phyloP scores from a whole-genome alignment of 2,329 filamentous ascomycete genomes.

The Coniochaeta prunicola region DNA sequence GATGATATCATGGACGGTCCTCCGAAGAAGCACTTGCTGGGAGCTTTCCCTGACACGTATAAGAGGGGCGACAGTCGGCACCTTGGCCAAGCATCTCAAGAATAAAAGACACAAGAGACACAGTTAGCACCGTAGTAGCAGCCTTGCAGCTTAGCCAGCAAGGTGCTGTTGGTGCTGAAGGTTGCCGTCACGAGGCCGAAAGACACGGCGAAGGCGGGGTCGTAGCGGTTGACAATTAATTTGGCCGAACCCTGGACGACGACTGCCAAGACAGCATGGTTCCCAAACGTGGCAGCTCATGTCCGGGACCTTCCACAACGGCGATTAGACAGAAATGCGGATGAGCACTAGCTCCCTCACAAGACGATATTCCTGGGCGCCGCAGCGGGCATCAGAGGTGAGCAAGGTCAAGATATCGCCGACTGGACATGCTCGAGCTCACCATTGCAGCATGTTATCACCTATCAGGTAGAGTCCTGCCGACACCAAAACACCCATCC shows the following conservation, averaged over 20 bases:
- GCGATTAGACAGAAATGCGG: not conserved
- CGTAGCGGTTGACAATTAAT: not conserved
- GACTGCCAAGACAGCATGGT: not conserved
- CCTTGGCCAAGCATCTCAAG: not conserved
- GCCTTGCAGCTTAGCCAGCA: too few relatives aligned
- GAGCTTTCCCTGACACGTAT: not conserved
- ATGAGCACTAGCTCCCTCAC: not conserved
- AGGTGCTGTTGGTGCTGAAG: too few relatives aligned
- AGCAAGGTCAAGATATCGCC: not conserved
- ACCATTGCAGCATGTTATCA: not conserved
- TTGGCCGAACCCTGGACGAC: not conserved
- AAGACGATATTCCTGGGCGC: not conserved
- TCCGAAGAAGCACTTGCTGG: not conserved
- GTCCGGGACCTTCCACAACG: not conserved
- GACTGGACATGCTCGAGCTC: too few relatives aligned
- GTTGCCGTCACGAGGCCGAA: not conserved
- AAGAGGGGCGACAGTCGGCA: not conserved
- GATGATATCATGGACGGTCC: not conserved
- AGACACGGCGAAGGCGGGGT: not conserved
- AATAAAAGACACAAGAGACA: not conserved
- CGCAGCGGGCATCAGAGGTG: not conserved
- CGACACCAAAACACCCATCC: too few relatives aligned
- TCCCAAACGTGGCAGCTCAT: not conserved
- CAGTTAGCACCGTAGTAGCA: too few relatives aligned
- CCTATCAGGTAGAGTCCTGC: not conserved